Evolutionary conservation across 83 land plant genomes (phyloP).

Genomic region (Larix sibirica): DNA sequence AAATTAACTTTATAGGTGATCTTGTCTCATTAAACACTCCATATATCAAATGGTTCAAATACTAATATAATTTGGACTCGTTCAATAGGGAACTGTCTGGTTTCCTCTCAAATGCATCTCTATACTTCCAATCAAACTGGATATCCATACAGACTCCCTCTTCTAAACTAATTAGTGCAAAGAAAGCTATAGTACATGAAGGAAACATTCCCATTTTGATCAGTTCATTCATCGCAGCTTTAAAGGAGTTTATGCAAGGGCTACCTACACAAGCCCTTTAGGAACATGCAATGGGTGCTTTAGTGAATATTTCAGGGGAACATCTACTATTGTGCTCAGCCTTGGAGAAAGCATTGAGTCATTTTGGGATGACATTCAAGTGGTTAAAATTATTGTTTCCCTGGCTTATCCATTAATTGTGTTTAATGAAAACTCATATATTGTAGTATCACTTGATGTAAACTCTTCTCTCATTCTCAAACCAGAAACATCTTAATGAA

Average conservation of each 20-base stretch:
- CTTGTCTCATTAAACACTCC: too few species aligned
- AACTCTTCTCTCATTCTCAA: not conserved
- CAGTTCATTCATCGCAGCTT: conserved; percentile 78
- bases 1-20: too few species aligned
- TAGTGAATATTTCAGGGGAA: conserved; percentile 76
- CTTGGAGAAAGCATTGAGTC: conserved; percentile 61
- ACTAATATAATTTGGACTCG: too few species aligned
- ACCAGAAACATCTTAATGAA: too few species aligned
- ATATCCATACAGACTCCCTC: not conserved
- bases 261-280: conserved; percentile 53
- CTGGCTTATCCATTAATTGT: conserved; percentile 76
- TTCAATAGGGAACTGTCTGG: too few species aligned
- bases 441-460: conserved; percentile 32
- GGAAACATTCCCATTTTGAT: conserved; percentile 60
- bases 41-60: too few species aligned
- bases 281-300: conserved; percentile 61
- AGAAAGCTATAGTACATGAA: conserved; percentile 53
- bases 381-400: conserved; percentile 74
- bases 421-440: conserved; percentile 35
- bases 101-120: too few species aligned
- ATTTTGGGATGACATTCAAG: conserved; percentile 43
- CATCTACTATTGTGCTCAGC: conserved; percentile 50
- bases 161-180: conserved; percentile 37
- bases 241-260: conserved; percentile 89
- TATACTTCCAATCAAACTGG: conserved; percentile 4